Evolutionary conservation across 2,329 filamentous ascomycete species (phyloP), one percentile per base, ranked within the genome.

Genomic region (Thielaviopsis punctulata): DNA sequence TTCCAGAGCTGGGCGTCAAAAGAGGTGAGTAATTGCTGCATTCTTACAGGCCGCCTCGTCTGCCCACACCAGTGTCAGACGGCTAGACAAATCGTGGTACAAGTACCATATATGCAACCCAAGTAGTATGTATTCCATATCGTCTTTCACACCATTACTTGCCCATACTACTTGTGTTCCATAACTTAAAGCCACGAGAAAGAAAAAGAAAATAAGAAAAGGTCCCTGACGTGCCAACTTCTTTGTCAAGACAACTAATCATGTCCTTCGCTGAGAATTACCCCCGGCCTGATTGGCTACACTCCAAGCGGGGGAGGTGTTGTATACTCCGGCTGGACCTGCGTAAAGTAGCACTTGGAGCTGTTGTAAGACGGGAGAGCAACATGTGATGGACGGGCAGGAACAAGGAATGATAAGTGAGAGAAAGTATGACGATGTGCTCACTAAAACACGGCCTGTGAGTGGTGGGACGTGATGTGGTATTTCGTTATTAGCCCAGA

Each of bases 1-100:
- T 36, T 36, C 13, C 30, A 51, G 59, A 63, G 62, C 66, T 66
- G 64, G 60, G 25, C 21, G 6, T 9, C 19, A 15, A n/a, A n/a
- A 19, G 18, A 15, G 9, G 15, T 49, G 48, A 49, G 48, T 49
- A 25, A 49, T 49, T 19, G 13, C 10, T 9, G 6, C 30, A 21
- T 25, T 49, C 21, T 49, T 23, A 43, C 33, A 49, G 48, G 33
- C 47, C 41, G 27, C 27, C 36, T 13, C 10, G 2, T 25, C 7
- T 19, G 7, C n/a, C 13, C 36, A 7, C 10, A 4, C 6, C 21
- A 9, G 21, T 22, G 13, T 30, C 19, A 43, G 64, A 67, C 66
- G 15, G 33, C 39, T 25, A 12, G 41, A 25, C n/a, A n/a, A n/a
- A n/a, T n/a, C n/a, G n/a, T n/a, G n/a, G n/a, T n/a, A n/a, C n/a